These are phyloP conservation scores for Trichophyton mentagrophytes DNA, from an alignment of 2,329 filamentous ascomycete genomes.

Conservation along the genomic window DNA sequence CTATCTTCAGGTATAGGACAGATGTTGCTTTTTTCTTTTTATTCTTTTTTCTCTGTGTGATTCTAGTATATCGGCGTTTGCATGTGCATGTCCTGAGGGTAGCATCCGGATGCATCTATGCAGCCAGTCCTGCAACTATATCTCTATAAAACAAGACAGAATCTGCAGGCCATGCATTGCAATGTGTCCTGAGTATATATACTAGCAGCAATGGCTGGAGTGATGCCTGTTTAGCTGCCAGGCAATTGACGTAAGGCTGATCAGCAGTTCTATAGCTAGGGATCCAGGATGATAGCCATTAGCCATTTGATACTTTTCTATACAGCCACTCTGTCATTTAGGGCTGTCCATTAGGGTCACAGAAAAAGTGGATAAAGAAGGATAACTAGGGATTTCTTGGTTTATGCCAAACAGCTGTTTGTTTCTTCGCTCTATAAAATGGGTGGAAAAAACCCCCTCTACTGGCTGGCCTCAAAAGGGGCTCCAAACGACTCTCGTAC, in stretches of 20 bases:
- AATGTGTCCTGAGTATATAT: neutral
- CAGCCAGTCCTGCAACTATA: neutral
- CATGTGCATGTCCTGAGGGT: neutral
- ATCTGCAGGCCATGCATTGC: neutral
- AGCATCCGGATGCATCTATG: neutral
- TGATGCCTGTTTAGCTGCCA: neutral
- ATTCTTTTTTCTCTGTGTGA: too few relatives aligned
- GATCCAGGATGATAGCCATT: neutral
- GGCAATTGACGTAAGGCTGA: neutral
- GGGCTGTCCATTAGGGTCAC: neutral
- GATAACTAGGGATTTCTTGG: neutral
- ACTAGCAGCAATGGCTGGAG: neutral
- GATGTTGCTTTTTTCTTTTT: too few relatives aligned
- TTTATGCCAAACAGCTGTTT: neutral
- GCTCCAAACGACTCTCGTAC: neutral
- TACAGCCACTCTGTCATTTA: neutral
- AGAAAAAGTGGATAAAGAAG: neutral
- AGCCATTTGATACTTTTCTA: neutral
- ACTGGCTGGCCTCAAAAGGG: neutral
- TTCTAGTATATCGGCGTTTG: neutral
- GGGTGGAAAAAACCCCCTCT: neutral
- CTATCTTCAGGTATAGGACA: neutral
- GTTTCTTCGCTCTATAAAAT: neutral
- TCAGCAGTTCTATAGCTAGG: neutral
- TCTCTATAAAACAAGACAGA: neutral